Evolutionary conservation across 352 stramenopile species (phyloP), one percentile per base, ranked within the genome.

Genomic region (Globisporangium barbulae): DNA sequence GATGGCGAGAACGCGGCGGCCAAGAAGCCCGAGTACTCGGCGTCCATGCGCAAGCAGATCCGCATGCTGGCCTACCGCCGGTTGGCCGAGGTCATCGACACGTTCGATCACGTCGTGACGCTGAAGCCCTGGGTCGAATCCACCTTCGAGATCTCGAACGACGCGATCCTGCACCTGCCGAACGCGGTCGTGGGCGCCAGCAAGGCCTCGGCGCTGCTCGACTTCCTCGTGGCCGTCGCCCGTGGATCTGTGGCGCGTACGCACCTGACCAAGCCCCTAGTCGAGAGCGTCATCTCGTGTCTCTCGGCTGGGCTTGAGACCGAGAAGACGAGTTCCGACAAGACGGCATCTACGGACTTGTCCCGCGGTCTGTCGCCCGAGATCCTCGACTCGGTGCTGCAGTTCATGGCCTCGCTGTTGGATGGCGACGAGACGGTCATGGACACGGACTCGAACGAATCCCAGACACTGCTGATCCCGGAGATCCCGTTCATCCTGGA

Each of bases 331-430:
- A 21, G n/a, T 2, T 60, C 63, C 9, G 65, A 72, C 28, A 49
- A 56, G 7, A 67, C 57, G 28, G 57, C 78, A 25, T 55, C 70
- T 4, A 63, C 63, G 28, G 42, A 48, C 42, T 21, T 48, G 19
- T 5, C 42, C 6, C 81, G 76, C 41, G 83, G 83, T 5, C 79
- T 94, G 54, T 73, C 76, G 3, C 82, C 81, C 1, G 76, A 90
- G 21, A 85, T 93, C 47, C 69, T 96, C 31, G 81, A 88, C 21
- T 70, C 73, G 0, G 70, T 96, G 52, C 52, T 96, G 12, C 78
- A 88, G 58, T 96, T 94, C 57, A 77, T 95, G 71, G 82, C 78
- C 19, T 81, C 82, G 6, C 63, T 96, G 42, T 62, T 96, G n/a
- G 86, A 93, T 52, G 81, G 81, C 19, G 88, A 94, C 53, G 87